Evolutionary conservation across 2,329 filamentous ascomycete genomes (phyloP).

Genomic region (Onygena corvina): DNA sequence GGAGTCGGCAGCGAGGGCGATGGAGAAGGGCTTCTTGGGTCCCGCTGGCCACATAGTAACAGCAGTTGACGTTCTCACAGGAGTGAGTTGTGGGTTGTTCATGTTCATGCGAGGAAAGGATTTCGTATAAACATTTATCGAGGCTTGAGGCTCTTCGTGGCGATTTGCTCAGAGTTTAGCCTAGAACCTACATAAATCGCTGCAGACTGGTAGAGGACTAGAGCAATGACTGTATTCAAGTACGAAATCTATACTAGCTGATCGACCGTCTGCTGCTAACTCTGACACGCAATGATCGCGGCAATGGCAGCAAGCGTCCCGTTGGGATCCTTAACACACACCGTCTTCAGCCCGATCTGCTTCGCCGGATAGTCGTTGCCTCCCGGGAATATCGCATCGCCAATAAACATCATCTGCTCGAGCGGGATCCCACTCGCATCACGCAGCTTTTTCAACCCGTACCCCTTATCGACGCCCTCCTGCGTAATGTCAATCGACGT

Average conservation of each 20-base stretch:
- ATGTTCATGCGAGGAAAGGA: too few relatives aligned
- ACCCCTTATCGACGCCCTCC: neutral
- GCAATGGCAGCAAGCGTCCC: neutral
- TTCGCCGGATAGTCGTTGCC: neutral
- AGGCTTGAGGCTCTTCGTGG: too few relatives aligned
- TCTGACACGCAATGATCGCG: neutral
- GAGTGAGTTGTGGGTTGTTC: too few relatives aligned
- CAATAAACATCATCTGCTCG: neutral
- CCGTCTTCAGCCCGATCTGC: neutral
- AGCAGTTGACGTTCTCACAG: too few relatives aligned
- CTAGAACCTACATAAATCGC: too few relatives aligned
- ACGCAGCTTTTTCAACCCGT: neutral
- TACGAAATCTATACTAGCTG: too few relatives aligned
- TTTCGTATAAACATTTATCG: too few relatives aligned
- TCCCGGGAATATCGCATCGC: neutral
- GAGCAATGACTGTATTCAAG: too few relatives aligned
- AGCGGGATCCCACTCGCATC: neutral
- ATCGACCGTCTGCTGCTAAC: too few relatives aligned
- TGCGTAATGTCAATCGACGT: neutral
- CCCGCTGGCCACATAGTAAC: too few relatives aligned
- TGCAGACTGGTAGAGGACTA: too few relatives aligned
- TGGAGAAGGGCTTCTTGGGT: slow-evolving; percentile 32
- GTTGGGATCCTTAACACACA: neutral
- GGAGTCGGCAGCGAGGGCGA: slow-evolving; percentile 28
- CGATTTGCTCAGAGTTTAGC: too few relatives aligned